Conservation (phyloP, 2,329 filamentous ascomycete species). For the Intubia oerlemansii region DNA sequence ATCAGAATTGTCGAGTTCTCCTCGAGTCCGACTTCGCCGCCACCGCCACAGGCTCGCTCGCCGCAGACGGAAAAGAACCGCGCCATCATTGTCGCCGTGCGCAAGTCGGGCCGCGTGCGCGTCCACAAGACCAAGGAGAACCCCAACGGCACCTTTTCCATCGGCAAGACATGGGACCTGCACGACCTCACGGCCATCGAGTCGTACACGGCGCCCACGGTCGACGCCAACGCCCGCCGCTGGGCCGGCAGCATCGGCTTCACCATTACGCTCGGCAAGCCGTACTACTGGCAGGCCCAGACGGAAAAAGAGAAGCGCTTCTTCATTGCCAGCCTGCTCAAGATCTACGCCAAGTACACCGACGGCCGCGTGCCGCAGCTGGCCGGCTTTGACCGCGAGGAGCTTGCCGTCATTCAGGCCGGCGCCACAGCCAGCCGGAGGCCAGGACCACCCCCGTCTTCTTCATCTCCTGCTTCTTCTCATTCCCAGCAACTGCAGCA, state of each 20-base stretch:
- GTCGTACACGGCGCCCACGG: conserved; percentile 46
- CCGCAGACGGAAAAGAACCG: conserved; percentile 65
- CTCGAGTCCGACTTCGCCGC: conserved; percentile 59
- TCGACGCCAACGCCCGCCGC: conserved; percentile 37
- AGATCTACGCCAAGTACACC: conserved; percentile 94
- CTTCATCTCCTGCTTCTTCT: too few relatives aligned
- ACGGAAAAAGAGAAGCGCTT: conserved; percentile 96
- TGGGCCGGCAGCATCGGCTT: conserved; percentile 79
- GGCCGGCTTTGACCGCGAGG: conserved; percentile 59
- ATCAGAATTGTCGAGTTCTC: conserved; percentile 80
- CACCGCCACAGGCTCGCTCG: conserved; percentile 53
- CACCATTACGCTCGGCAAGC: conserved; percentile 71
- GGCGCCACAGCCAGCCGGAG: conserved; percentile 21
- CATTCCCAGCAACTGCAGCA: conserved; percentile 6
- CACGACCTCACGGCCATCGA: conserved; percentile 74
- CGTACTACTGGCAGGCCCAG: conserved; percentile 91
- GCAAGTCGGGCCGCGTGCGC: conserved; percentile 77
- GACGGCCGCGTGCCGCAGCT: conserved; percentile 63
- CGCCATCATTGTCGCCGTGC: conserved; percentile 81
- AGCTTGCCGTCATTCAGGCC: conserved; percentile 56
- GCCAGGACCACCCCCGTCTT: conserved; percentile 16
- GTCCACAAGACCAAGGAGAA: conserved; percentile 98
- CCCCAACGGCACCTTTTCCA: conserved; percentile 79
- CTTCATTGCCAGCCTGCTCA: conserved; percentile 88
- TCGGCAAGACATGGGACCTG: conserved; percentile 95